Conservation (phyloP, 2,329 filamentous ascomycete genomes). For the Lasiodiplodia sp. region DNA sequence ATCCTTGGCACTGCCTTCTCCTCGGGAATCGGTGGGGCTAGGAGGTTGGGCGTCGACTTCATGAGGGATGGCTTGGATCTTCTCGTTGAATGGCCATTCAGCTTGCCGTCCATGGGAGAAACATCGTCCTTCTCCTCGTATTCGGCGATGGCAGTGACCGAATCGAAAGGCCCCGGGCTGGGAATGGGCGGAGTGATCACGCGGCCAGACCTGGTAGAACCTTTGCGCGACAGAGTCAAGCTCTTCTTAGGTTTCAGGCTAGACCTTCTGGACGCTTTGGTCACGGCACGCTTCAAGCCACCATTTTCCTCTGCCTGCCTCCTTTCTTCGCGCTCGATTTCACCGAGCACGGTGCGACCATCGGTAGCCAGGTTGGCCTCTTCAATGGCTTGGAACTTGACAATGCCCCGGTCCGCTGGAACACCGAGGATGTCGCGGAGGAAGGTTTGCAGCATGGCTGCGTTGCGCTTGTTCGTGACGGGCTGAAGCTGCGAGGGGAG, state of each 20-base stretch:
- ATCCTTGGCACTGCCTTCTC: conserved; percentile 45
- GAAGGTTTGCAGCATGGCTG: conserved; percentile 77
- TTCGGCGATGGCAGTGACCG: conserved; percentile 39
- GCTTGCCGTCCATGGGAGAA: conserved; percentile 35
- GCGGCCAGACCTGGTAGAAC: conserved; percentile 41
- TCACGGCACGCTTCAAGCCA: conserved; percentile 51
- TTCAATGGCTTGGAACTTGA: conserved; percentile 73
- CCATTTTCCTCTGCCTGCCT: conserved; percentile 51
- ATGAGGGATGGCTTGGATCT: conserved; percentile 30
- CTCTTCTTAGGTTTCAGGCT: conserved; percentile 45
- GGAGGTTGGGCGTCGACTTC: conserved; percentile 31
- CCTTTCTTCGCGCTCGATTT: conserved; percentile 67
- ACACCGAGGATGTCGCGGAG: conserved; percentile 76
- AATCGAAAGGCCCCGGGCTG: conserved; percentile 46
- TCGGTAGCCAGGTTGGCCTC: conserved; percentile 77
- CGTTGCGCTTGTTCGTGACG: conserved; percentile 81
- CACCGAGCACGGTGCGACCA: conserved; percentile 72
- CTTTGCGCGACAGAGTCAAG: conserved; percentile 44
- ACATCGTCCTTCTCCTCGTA: conserved; percentile 20
- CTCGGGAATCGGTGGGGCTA: conserved; percentile 43
- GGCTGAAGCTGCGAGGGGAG: conserved; percentile 73
- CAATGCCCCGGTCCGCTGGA: conserved; percentile 68
- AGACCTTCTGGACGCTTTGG: conserved; percentile 46
- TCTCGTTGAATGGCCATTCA: conserved; percentile 34
- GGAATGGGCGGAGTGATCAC: conserved; percentile 42